Evolutionary conservation across 768 basidiomycete species (phyloP), one percentile per base, ranked within the genome.

Genomic region (Favolaschia claudopus): DNA sequence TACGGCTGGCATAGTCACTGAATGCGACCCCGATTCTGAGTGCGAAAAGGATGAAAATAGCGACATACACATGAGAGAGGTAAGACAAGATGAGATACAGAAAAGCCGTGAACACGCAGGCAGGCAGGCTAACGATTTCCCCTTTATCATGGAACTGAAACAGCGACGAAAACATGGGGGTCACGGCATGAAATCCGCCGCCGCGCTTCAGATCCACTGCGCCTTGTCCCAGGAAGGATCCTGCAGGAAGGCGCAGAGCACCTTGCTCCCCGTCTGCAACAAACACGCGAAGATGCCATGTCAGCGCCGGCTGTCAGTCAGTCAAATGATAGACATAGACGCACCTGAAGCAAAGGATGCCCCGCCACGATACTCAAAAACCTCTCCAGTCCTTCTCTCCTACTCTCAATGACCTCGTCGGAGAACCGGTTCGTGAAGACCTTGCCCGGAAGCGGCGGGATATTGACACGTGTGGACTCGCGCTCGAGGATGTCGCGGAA

Each of bases 391-490:
- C 96, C 96, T 70, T 99, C 96, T 64, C 96, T 79, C 58, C 97
- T 78, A 53, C 83, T 79, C 75, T 99, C 96, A 57, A 99, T 98
- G 40, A 98, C 91, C 74, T 99, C 97, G 67, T 99, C 96, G 15
- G 95, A 95, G 77, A 99, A 99, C 34, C 97, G 83, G 70, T 97
- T 98, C 29, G 96, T 97, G 77, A 99, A 99, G 36, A 99, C 93
- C 75, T 99, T 99, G 52, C 97, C 97, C 2, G 97, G 96, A 31
- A 99, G 86, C 17, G 94, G 87, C 1, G 97, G 96, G 70, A 99
- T 99, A 76, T 98, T 99, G 67, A 99, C 97, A 38, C 97, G 84
- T 12, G 96, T 97, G 5, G 90, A 92, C 76, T 99, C 97, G 67
- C 95, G 89, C 76, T 99, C 97, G 47, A 99, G 87, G 71, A 97